phyloP scores from a whole-genome alignment of 176 grass and related monocot genomes.

The Aegilops sharonensis region DNA sequence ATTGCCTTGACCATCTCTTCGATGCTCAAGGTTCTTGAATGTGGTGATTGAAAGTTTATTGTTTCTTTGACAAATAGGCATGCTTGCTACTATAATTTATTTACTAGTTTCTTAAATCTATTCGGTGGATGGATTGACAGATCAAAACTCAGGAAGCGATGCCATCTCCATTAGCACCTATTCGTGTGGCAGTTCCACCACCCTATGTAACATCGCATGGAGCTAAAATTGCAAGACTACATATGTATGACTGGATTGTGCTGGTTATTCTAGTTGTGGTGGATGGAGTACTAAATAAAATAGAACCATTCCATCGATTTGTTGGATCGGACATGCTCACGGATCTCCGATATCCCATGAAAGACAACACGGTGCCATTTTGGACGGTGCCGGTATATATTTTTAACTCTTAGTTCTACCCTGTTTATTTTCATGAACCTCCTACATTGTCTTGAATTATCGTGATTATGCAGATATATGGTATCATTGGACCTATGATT shows the following conservation, averaged over 20 bases:
- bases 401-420: slow-evolving; percentile 8
- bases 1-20: not conserved
- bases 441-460: slow-evolving; percentile 7
- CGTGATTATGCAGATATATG: slow-evolving; percentile 52
- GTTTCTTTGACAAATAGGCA: not conserved
- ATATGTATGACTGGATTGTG: slow-evolving; percentile 76
- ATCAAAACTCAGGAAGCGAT: slow-evolving; percentile 21
- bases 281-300: slow-evolving; percentile 68
- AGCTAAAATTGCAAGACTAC: slow-evolving; percentile 49
- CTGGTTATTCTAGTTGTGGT: slow-evolving; percentile 51
- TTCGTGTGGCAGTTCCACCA: slow-evolving; percentile 28
- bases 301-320: slow-evolving; percentile 87
- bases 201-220: slow-evolving; percentile 57
- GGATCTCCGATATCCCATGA: slow-evolving; percentile 79
- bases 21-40: not conserved
- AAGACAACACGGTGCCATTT: slow-evolving; percentile 77
- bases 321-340: slow-evolving; percentile 74
- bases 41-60: not conserved
- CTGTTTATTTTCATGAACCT: slow-evolving; percentile 19
- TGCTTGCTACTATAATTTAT: not conserved
- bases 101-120: not conserved
- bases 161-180: slow-evolving; percentile 26
- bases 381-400: slow-evolving; percentile 75
- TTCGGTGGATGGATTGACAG: not conserved
- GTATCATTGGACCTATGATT: slow-evolving; percentile 55